Base-by-base conservation (phyloP, 495 filamentous ascomycete species). In the Aspergillus saccharolyticus region DNA sequence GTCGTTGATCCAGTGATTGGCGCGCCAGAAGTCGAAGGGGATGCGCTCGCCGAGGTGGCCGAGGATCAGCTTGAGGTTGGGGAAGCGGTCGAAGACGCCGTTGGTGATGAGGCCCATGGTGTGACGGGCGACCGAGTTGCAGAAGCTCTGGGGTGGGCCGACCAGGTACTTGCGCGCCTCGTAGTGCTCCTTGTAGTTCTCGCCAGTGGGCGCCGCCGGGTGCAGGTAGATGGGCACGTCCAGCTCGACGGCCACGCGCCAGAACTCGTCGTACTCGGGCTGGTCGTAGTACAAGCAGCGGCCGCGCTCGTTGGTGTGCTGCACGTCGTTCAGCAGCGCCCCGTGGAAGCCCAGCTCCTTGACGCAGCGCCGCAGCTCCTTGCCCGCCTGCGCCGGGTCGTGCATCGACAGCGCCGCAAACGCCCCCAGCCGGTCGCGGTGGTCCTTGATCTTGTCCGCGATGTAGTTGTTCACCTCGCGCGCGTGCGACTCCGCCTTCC, bases 11-110 rank as follows among this genome's bases (percentile, higher is more conserved):
- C 80, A 83, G 67, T 83, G 80, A 33, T 72, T 56, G 25, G 78
- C 76, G 8, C 81, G 71, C 57, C 78, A 76, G 19, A 85, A 63
- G 66, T 81, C 78, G 54, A 80, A 83, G 1, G 81, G 80, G 10
- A 84, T 65, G 58, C 76, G 72, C 67, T 86, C 80, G 14, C 82
- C 82, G 61, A 81, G 68, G 63, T 86, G 82, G 1, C 81, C 79
- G 33, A 85, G 64, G 46, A 85, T 73, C n/a, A 84, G 66, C 61
- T 84, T 80, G 19, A 82, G 56, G 6, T 66, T 71, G 0, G 80
- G 76, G 47, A 60, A 63, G 3, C 70, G 70, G 54, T 70, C 69
- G 48, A 72, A 65, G 14, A 76, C 74, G 15, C 75, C 76, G 51
- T 69, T 70, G 2, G 69, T 71, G 42, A 77, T 65, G 51, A 78